phyloP scores from a whole-genome alignment of 2,329 filamentous ascomycete species.

The Xylaria sp. region DNA sequence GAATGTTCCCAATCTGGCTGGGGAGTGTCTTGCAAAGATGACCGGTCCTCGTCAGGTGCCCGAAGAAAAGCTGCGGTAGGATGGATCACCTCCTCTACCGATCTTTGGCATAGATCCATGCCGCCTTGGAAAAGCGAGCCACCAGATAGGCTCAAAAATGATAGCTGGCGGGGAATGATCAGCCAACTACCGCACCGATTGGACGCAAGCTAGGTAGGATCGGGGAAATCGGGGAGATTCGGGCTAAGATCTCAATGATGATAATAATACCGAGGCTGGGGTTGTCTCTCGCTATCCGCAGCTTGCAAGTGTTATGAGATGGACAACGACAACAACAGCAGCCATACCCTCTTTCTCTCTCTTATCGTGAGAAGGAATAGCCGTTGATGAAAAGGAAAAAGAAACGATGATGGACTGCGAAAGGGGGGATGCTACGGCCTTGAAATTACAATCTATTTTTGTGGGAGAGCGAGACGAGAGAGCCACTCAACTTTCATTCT shows the following conservation, averaged over 20 bases:
- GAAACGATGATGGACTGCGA: neutral
- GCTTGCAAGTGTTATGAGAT: neutral
- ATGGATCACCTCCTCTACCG: conserved; percentile 53
- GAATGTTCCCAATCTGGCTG: conserved; percentile 42
- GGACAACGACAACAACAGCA: neutral
- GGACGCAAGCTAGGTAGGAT: conserved; percentile 3
- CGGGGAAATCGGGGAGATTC: neutral
- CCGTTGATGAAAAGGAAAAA: neutral
- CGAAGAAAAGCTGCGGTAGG: conserved; percentile 49
- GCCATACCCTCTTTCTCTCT: neutral
- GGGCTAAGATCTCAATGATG: neutral
- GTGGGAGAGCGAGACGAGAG: neutral
- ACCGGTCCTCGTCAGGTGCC: conserved; percentile 7
- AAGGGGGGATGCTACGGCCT: neutral
- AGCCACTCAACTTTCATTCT: neutral
- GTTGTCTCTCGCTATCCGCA: neutral
- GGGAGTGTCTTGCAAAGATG: conserved; percentile 7
- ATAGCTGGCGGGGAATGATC: conserved; percentile 12
- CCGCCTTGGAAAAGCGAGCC: conserved; percentile 18
- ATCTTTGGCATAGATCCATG: conserved; percentile 51
- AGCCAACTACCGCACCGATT: neutral
- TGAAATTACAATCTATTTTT: conserved; percentile 2
- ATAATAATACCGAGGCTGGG: neutral
- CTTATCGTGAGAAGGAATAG: neutral
- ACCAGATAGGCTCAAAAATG: conserved; percentile 13